Evolutionary conservation across 345 rosid genomes (phyloP).

Genomic region (Gossypium herbaceum): DNA sequence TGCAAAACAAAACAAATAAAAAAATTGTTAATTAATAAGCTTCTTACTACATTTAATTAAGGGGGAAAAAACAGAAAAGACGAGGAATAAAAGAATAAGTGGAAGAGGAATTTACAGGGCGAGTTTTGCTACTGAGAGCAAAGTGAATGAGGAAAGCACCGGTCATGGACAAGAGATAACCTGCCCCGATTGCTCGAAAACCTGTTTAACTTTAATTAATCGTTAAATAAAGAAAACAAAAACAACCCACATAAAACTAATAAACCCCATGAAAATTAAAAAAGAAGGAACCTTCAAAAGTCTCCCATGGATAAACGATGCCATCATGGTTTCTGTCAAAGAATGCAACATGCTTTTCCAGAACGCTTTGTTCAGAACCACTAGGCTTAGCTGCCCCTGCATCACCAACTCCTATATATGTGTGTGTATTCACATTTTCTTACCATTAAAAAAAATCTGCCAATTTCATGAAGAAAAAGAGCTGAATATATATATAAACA

Average conservation of each 20-base stretch:
- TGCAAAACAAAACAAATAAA: too few relatives aligned
- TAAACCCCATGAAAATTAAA: background rate
- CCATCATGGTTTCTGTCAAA: slow-evolving; percentile 82
- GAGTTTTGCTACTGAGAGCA: slow-evolving; percentile 54
- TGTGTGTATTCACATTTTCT: too few relatives aligned
- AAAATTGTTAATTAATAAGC: too few relatives aligned
- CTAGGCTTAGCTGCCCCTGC: slow-evolving; percentile 16
- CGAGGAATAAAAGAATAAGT: background rate
- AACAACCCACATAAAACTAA: too few relatives aligned
- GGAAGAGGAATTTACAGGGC: slow-evolving; percentile 34
- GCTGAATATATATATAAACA: background rate
- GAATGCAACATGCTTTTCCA: slow-evolving; percentile 78
- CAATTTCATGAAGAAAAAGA: background rate
- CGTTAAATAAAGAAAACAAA: background rate
- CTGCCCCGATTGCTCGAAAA: slow-evolving; percentile 57
- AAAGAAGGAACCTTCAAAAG: slow-evolving; percentile 43
- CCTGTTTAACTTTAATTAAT: slow-evolving; percentile 26
- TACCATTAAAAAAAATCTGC: background rate
- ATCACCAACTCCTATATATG: slow-evolving; percentile 2
- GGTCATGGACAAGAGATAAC: slow-evolving; percentile 30
- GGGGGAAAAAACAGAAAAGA: background rate
- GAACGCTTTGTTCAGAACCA: slow-evolving; percentile 28
- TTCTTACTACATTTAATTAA: too few relatives aligned
- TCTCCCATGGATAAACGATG: slow-evolving; percentile 71
- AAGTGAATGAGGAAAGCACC: slow-evolving; percentile 39